Evolutionary conservation across 768 basidiomycete species (phyloP).

Genomic region (Cystofilobasidium macerans): DNA sequence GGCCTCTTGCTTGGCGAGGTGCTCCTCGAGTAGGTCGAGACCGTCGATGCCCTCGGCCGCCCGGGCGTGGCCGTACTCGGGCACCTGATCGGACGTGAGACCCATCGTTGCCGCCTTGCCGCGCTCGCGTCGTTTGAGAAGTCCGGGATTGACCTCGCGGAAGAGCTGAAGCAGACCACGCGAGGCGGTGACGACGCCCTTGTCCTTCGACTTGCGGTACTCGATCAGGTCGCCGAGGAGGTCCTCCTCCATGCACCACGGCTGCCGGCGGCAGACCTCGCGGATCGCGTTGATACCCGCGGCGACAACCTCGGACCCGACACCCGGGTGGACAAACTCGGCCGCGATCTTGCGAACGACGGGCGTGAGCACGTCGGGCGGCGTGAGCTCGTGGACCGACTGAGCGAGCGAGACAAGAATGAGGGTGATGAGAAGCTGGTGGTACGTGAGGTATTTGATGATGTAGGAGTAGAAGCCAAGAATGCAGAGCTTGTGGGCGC

Average conservation of each 20-base stretch:
- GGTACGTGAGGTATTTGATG: constrained; percentile 74
- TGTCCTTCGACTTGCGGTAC: constrained; percentile 90
- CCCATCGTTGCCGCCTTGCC: constrained; percentile 86
- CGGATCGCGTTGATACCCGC: constrained; percentile 93
- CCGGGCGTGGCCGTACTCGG: constrained; percentile 70
- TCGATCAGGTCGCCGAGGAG: constrained; percentile 82
- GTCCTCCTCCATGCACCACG: constrained; percentile 95
- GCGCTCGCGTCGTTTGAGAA: constrained; percentile 79
- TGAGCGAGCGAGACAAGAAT: constrained; percentile 91
- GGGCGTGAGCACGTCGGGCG: constrained; percentile 80
- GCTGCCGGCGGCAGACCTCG: constrained; percentile 86
- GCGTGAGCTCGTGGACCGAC: constrained; percentile 87
- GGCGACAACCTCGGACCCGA: constrained; percentile 85
- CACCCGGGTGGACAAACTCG: constrained; percentile 96
- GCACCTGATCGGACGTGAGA: constrained; percentile 49
- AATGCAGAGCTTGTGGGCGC: constrained; percentile 80
- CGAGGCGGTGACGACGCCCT: constrained; percentile 78
- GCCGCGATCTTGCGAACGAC: constrained; percentile 81
- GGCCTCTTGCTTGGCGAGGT: constrained; percentile 22
- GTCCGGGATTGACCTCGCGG: constrained; percentile 87
- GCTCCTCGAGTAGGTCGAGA: constrained; percentile 42
- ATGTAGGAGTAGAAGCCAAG: constrained; percentile 94
- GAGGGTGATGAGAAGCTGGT: constrained; percentile 80
- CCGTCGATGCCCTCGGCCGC: constrained; percentile 80
- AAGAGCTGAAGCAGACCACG: constrained; percentile 78